phyloP scores from a whole-genome alignment of 169 alveolate species.

The Plasmodium ovale region DNA sequence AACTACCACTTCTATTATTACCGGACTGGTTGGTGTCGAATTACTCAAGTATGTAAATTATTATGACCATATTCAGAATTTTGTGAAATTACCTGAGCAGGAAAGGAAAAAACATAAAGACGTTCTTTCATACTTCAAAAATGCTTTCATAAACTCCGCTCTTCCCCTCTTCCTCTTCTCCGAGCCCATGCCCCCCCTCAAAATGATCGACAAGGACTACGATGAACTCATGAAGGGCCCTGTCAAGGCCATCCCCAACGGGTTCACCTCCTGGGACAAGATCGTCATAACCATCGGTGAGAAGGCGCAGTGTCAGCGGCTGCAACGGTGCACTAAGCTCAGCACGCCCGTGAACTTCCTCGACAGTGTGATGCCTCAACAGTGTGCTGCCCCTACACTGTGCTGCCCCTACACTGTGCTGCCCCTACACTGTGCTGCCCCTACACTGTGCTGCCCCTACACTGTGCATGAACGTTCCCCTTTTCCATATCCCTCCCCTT shows the following conservation, averaged over 20 bases:
- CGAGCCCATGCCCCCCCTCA: conserved; percentile 92
- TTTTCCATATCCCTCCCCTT: conserved; percentile 12
- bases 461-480: conserved; percentile 75
- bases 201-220: conserved; percentile 89
- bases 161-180: conserved; percentile 93
- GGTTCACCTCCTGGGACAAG: conserved; percentile 98
- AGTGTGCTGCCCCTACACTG: too few species aligned
- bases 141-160: conserved; percentile 96
- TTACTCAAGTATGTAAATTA: conserved; percentile 87
- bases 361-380: too few species aligned
- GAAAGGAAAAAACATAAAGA: conserved; percentile 39
- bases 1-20: conserved; percentile 99
- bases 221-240: conserved; percentile 97
- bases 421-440: too few species aligned
- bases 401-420: too few species aligned
- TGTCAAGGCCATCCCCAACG: conserved; percentile 95
- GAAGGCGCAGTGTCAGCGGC: conserved; percentile 59
- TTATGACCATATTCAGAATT: conserved; percentile 69
- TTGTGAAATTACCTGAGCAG: conserved; percentile 16
- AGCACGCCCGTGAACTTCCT: too few species aligned
- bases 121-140: conserved; percentile 88
- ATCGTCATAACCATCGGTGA: conserved; percentile 88
- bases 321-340: too few species aligned
- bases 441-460: too few species aligned
- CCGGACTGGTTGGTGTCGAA: conserved; percentile 97